A percentile compares a stretch with the other conserved stretches of the same genome.
phyloP scores from a whole-genome alignment of 441 rosid genomes.

The Brassica hybrid region DNA sequence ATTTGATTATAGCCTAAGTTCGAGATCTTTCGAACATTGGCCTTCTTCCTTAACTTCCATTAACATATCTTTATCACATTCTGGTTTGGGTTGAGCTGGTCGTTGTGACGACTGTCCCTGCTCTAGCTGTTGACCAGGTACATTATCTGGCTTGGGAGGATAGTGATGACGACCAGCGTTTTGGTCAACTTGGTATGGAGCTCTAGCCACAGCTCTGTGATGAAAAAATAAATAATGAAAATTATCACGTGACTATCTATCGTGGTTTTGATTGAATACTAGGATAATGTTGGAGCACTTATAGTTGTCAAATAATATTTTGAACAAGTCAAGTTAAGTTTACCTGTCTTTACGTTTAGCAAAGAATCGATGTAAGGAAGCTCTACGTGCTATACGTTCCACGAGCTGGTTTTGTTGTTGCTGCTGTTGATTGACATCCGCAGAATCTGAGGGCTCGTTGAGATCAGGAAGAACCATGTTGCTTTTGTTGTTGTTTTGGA shows the following conservation, averaged over 20 bases:
- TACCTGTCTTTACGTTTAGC: conserved; percentile 78
- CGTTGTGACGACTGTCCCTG: conserved; percentile 40
- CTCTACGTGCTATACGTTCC: conserved; percentile 53
- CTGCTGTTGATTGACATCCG: neutral
- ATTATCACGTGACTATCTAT: neutral
- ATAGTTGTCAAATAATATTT: neutral
- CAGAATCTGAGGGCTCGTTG: conserved; percentile 41
- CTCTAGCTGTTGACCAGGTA: conserved; percentile 30
- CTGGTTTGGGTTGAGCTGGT: conserved; percentile 15
- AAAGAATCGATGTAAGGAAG: conserved; percentile 69
- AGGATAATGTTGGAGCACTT: neutral
- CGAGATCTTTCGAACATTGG: conserved; percentile 53
- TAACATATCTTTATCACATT: conserved; percentile 29
- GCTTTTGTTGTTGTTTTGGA: conserved; percentile 18
- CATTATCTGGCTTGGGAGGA: conserved; percentile 38
- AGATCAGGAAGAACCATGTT: conserved; percentile 49
- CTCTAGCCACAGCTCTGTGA: conserved; percentile 61
- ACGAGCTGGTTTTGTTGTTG: conserved; percentile 40
- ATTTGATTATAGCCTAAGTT: conserved; percentile 56
- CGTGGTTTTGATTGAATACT: neutral
- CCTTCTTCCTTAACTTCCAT: conserved; percentile 40
- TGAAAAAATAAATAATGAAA: neutral
- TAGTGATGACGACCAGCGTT: conserved; percentile 8
- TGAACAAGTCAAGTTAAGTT: neutral
- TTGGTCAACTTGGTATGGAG: conserved; percentile 64